Evolutionary conservation across 2,329 filamentous ascomycete species (phyloP), one percentile per base, ranked within the genome.

Genomic region (Colletotrichum theobromicola): DNA sequence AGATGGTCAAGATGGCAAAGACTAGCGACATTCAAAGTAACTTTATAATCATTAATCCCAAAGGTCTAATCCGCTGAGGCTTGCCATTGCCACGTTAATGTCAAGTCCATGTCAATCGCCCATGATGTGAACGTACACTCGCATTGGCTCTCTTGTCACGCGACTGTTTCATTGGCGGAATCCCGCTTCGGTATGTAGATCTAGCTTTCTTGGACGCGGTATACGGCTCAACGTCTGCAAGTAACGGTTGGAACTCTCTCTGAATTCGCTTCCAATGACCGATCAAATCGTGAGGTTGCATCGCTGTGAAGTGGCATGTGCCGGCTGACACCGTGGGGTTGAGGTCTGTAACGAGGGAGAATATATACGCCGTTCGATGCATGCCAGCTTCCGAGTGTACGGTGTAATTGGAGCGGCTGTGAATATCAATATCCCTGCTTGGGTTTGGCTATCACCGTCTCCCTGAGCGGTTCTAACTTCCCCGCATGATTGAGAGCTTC

Each of bases 371-470:
- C 42, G 42, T 50, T 50, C 12, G 42, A 21, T 50, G 1, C 2
- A 50, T n/a, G 21, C 2, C 42, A 21, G 12, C n/a, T 21, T 21
- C 42, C 42, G 42, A 21, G 12, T 5, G 10, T 50, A 1, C 42
- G 21, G 42, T 50, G n/a, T 50, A 50, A 50, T 50, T 50, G 42
- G 42, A 50, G 42, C 42, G 42, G 42, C 42, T 50, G 42, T n/a
- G 2, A 12, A n/a, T 50, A 12, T 21, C 42, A 50, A 50, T 32
- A 32, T 32, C 30, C 30, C 30, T 32, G 42, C 10, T 50, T 13
- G n/a, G 42, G 42, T 4, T 10, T 32, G 9, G 30, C 30, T 32
- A 13, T 50, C 42, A n/a, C 42, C 42, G n/a, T 50, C 42, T 50
- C 6, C 42, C 42, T 21, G 42, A 13, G 0, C 3, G 24, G n/a